Evolutionary conservation across 176 grass and related monocot genomes (phyloP), one percentile per base, ranked within the genome.

Genomic region (Carex littledalei): DNA sequence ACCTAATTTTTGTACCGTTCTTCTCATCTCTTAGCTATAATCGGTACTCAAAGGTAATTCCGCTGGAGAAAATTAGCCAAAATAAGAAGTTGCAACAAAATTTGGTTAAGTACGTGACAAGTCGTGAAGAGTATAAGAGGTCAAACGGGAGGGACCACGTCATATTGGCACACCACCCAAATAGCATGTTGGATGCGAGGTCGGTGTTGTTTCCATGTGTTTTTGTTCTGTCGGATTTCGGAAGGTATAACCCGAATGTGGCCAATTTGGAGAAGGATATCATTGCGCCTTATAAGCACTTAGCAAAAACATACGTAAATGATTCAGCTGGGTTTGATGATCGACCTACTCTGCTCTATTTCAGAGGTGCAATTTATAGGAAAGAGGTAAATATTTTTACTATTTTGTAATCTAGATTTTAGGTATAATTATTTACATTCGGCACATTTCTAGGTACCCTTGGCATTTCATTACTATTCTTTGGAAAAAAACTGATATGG

Each of bases 11-110:
- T 61, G 95, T 98, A 49, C 93, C 95, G 16, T 98, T 93, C 88
- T 98, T 98, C 83, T 89, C 93, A 0, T 98, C 95, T 8, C 70
- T 98, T 69, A 93, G 93, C 72, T 98, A 95, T 83, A 98, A 98
- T 63, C 89, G 95, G 9, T 88, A 95, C 85, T 98, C 93, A 31
- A 90, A 86, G 41, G 35, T 81, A 2, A 84, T 85, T 24, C 91
- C 93, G 1, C 92, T 88, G 8, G 89, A 91, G 70, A 89, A 85
- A 37, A 81, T 95, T 3, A 85, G 89, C 88, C 86, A 49, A 76
- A 85, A 95, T 85, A 92, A 24, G 75, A 47, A 54, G 5, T 67
- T 98, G 21, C 95, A 98, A 79, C 86, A 92, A 41, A 89, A 93
- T 80, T 89, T 98, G 52, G 86, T 98, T 0, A 84, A 81, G 34